Evolutionary conservation across 2,329 filamentous ascomycete genomes (phyloP), one percentile per base, ranked within the genome.

Genomic region (Trichoderma simmonsii): DNA sequence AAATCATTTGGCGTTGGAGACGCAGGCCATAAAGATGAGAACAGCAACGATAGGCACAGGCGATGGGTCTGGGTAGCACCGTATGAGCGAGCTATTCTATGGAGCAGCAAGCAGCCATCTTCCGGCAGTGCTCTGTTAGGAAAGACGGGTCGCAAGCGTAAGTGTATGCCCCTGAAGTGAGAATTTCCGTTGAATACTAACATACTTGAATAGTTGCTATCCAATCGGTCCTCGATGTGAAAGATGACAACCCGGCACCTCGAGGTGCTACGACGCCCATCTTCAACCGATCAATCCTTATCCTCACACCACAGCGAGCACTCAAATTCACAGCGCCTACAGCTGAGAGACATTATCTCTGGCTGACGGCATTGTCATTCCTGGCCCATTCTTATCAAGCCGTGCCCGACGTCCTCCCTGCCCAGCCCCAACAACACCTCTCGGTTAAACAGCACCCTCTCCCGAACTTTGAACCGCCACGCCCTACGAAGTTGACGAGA

Each of bases 21-120:
- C 59, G 86, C 85, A 28, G 89, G 86, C 73, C 87, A 87, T 43
- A 89, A 89, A 74, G 90, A 94, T 78, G 89, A 92, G 74, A 91
- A 86, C 74, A 90, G 93, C 81, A 90, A 89, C 74, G 91, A 92
- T 75, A 92, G 96, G 34, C 96, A 99, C 81, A 98, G 95, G 84
- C 89, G 96, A 80, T 99, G 96, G 96, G 96, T 99, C 2, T 99
- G 96, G 96, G 88, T 99, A 74, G 96, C 95, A 21, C 96, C 96
- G 3, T 98, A 99, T 79, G 96, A 99, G 82, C 88, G 95, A 74
- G 92, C 95, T 14, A 95, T 99, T 73, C 93, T 99, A 81, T 99
- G 96, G 96, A 98, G 95, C 82, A 97, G 92, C 86, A 98, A 97
- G 85, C 96, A 99, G 82, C 96, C 96, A 18, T 93, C 91, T 11